phyloP scores from a whole-genome alignment of 768 basidiomycete genomes.

The Termitomyces sp. region DNA sequence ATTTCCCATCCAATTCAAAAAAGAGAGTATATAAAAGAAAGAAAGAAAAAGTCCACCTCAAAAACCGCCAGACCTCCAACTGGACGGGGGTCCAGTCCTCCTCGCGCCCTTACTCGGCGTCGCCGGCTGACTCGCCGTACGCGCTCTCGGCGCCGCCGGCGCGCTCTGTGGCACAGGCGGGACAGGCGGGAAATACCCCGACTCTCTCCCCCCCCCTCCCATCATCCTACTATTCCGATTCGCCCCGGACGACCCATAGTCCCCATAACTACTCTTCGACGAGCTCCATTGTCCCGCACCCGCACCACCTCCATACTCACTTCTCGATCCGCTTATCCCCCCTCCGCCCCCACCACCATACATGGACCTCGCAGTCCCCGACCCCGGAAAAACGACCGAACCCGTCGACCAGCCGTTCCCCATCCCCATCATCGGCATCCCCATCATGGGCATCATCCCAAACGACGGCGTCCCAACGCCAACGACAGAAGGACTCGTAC shows the following conservation, averaged over 20 bases:
- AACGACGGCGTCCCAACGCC: conserved; percentile 26
- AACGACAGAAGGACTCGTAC: conserved; percentile 28
- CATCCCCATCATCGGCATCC: conserved; percentile 33
- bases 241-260: conserved; percentile 49
- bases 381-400: conserved; percentile 46
- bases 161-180: conserved; percentile 31
- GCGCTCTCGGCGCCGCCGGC: conserved; percentile 22
- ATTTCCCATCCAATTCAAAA: conserved; percentile 1
- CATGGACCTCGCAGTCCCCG: conserved; percentile 49
- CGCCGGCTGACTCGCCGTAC: conserved; percentile 46
- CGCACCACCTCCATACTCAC: conserved; percentile 51
- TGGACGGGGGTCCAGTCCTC: conserved; percentile 54
- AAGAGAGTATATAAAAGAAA: conserved; percentile 9
- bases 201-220: conserved; percentile 25
- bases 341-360: conserved; percentile 39
- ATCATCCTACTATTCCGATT: conserved; percentile 18
- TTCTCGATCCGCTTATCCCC: conserved; percentile 44
- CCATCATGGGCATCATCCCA: conserved; percentile 24
- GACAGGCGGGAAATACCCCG: conserved; percentile 40
- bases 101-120: conserved; percentile 24
- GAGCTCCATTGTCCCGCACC: conserved; percentile 47
- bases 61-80: conserved; percentile 46
- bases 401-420: conserved; percentile 43
- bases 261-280: conserved; percentile 71
- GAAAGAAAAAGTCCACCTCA: conserved; percentile 15